These are phyloP conservation scores for Lactarius pseudohatsudake DNA, from an alignment of 768 basidiomycete species.

Conservation along the genomic window DNA sequence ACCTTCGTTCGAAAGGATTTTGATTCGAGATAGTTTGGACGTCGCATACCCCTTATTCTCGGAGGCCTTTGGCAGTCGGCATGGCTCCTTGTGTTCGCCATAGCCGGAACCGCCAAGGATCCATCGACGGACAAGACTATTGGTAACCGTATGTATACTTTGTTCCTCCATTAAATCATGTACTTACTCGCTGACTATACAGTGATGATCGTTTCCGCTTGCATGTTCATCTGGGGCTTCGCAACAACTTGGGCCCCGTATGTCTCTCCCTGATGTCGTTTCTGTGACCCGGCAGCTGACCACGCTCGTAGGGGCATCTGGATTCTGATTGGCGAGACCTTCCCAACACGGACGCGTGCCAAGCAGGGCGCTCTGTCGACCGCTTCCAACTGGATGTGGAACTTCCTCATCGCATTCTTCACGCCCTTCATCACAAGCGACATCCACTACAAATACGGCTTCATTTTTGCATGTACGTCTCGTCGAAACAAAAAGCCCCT, in stretches of 20 bases:
- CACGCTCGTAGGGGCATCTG: conserved; percentile 53
- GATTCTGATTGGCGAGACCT: conserved; percentile 78
- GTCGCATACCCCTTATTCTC: conserved; percentile 60
- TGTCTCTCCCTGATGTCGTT: conserved; percentile 23
- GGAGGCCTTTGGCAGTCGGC: conserved; percentile 69
- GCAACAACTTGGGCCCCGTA: conserved; percentile 70
- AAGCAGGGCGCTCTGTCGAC: conserved; percentile 70
- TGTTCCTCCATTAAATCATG: background rate
- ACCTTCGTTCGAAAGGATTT: background rate
- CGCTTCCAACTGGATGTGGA: conserved; percentile 65
- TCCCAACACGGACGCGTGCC: conserved; percentile 68
- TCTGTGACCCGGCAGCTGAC: background rate
- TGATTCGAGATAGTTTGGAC: conserved; percentile 50
- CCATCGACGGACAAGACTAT: conserved; percentile 48
- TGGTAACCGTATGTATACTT: conserved; percentile 47
- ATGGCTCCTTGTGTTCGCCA: conserved; percentile 74
- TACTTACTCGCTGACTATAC: background rate
- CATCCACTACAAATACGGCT: conserved; percentile 65
- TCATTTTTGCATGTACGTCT: conserved; percentile 59
- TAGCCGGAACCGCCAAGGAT: conserved; percentile 64
- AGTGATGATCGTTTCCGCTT: conserved; percentile 53
- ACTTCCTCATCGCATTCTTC: conserved; percentile 74
- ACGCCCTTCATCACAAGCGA: conserved; percentile 66
- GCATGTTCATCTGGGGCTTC: conserved; percentile 70
- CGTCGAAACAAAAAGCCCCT: too few relatives aligned